Evolutionary conservation across 371 early-diverging fungal species (phyloP), one percentile per base, ranked within the genome.

Genomic region (Saksenaea oblongispora): DNA sequence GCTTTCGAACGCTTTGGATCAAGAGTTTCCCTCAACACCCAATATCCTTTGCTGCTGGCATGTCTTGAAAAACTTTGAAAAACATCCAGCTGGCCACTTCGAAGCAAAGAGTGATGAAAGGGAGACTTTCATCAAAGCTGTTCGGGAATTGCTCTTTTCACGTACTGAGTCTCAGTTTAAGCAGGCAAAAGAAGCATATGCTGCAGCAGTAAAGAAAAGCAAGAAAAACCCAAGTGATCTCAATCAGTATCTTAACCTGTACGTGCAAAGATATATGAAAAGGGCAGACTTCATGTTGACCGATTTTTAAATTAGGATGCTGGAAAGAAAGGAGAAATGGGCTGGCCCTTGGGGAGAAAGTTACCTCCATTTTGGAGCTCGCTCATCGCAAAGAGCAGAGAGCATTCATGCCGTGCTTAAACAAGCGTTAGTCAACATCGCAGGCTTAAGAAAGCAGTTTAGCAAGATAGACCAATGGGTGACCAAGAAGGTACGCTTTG

Each of bases 311-410:
- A n/a, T n/a, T n/a, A 62, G 63, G 5, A 55, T 35, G 5, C n/a
- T 56, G n/a, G 22, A 3, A 3, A 56, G 34, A 22, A 64, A 64
- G 26, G 54, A 64, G 9, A 22, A 18, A 13, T 64, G 59, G 64
- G 53, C 39, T 3, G 54, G 59, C 14, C 54, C 37, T 0, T 54
- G 58, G 57, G 31, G 14, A 2, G 59, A 59, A 54, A 27, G 44
- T 18, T 41, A 28, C n/a, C n/a, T 7, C 1, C 64, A 59, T 44
- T 34, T 63, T 41, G 63, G 63, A 24, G 56, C 47, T 15, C 28
- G 63, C 2, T 14, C 63, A 2, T 42, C 64, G n/a, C 64, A 64
- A 34, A 27, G 64, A 15, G 58, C 58, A 3, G 59, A 58, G 39
- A 53, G 64, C 7, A 35, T 27, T 1, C 64, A 64, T 35, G 10